phyloP scores from a whole-genome alignment of 1,139 yeast genomes.

The Suhomyces bribrorum region DNA sequence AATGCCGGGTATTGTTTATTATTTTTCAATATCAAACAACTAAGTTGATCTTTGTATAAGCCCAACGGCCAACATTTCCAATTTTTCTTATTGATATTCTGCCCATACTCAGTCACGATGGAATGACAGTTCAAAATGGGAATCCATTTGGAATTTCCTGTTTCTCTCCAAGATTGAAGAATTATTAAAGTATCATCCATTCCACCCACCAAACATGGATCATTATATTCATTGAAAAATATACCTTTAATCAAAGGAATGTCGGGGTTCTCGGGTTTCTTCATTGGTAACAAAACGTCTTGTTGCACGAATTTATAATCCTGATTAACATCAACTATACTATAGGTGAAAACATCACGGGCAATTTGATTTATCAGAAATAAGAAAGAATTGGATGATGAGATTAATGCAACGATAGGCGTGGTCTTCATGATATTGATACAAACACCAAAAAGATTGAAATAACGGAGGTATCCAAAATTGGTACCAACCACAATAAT shows the following conservation, averaged over 20 bases:
- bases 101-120: slow-evolving; percentile 55
- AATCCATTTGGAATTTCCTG: slow-evolving; percentile 80
- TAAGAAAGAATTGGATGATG: slow-evolving; percentile 34
- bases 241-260: slow-evolving; percentile 59
- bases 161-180: slow-evolving; percentile 75
- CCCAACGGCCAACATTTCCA: slow-evolving; percentile 90
- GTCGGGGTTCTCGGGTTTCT: slow-evolving; percentile 15
- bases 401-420: slow-evolving; percentile 41
- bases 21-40: slow-evolving; percentile 74
- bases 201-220: slow-evolving; percentile 82
- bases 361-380: slow-evolving; percentile 38
- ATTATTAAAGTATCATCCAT: slow-evolving; percentile 67
- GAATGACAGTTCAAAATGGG: slow-evolving; percentile 74
- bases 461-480: slow-evolving; percentile 43
- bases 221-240: slow-evolving; percentile 81
- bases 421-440: slow-evolving; percentile 39
- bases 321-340: slow-evolving; percentile 38
- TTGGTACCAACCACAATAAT: slow-evolving; percentile 46
- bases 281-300: slow-evolving; percentile 41
- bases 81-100: slow-evolving; percentile 47
- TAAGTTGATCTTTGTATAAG: slow-evolving; percentile 62
- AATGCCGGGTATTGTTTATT: slow-evolving; percentile 52
- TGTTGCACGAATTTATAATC: slow-evolving; percentile 45
- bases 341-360: slow-evolving; percentile 33
- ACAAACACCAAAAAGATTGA: slow-evolving; percentile 44